Base-by-base conservation (phyloP, 2,329 filamentous ascomycete genomes). In the Epichloe elymi region DNA sequence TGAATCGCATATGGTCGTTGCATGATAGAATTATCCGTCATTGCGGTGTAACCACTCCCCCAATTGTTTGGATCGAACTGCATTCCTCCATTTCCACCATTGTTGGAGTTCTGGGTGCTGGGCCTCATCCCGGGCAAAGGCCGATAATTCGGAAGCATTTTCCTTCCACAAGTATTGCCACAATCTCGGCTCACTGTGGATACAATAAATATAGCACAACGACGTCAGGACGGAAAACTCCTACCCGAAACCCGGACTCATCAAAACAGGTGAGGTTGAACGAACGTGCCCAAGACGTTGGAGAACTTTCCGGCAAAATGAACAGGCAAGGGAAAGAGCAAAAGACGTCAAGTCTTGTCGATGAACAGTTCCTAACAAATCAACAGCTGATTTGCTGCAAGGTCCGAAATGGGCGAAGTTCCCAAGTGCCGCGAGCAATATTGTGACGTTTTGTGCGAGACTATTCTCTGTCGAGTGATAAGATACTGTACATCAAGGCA, bases 1-100 rank as follows among this genome's bases (percentile, higher is more conserved):
- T 51, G 45, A 15, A 48, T 43, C 3, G 50, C 50, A 39, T 48
- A 51, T 23, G 30, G 15, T 38, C 38, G 15, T 48, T 48, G 50
- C 17, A 40, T n/a, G 10, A 30, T 23, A 2, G 20, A 26, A 11
- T 17, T 15, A 1, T 30, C 20, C 10, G 36, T 33, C n/a, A 36
- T 26, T 39, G 5, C 10, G 17, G 7, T 6, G 23, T 33, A 40
- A 3, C 19, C 37, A 37, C 14, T 19, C 4, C 30, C 23, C 46
- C 46, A 48, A 14, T 8, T 19, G 11, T 33, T 17, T n/a, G 37
- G 7, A 40, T 14, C 14, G 23, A 40, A 40, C 1, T 26, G 46
- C 15, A 48, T 40, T 40, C 15, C 46, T 40, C 15, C n/a, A 40
- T 19, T 19, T 19, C 37, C 46, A 17, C 17, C 11, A 12, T 40